Conservation (phyloP, 768 basidiomycete species). For the Dentipellis fragilis region DNA sequence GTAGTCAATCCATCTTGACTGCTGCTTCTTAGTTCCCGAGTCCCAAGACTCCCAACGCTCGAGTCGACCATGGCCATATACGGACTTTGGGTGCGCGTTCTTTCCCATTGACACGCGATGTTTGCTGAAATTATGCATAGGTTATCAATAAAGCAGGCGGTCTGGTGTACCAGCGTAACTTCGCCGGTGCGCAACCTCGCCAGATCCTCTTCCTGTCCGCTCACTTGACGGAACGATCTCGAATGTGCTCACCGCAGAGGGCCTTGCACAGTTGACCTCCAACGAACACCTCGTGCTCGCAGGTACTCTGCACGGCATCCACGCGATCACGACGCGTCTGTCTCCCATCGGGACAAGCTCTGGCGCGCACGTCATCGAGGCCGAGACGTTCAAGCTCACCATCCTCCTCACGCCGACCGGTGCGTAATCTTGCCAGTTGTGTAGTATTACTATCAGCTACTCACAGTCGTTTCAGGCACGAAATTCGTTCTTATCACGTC, state of each 20-base stretch:
- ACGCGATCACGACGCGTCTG: slow-evolving; percentile 92
- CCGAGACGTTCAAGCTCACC: slow-evolving; percentile 90
- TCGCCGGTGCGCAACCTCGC: slow-evolving; percentile 51
- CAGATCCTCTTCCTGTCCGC: neutral
- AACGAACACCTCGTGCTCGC: slow-evolving; percentile 95
- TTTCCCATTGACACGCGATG: neutral
- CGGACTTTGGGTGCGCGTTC: slow-evolving; percentile 64
- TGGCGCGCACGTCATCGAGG: slow-evolving; percentile 91
- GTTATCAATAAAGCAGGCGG: slow-evolving; percentile 99
- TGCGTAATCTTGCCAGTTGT: slow-evolving; percentile 21
- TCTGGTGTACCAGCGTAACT: slow-evolving; percentile 86
- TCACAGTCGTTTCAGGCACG: slow-evolving; percentile 47
- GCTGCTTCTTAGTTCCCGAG: too few relatives aligned
- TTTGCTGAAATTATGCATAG: slow-evolving; percentile 30
- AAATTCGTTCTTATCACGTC: slow-evolving; percentile 96
- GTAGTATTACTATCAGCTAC: neutral
- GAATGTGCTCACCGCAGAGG: slow-evolving; percentile 40
- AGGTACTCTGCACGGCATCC: slow-evolving; percentile 94
- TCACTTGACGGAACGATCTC: neutral
- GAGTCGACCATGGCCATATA: slow-evolving; percentile 54
- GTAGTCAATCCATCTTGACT: too few relatives aligned
- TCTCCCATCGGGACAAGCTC: slow-evolving; percentile 78
- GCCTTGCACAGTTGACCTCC: slow-evolving; percentile 81
- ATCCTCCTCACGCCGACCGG: slow-evolving; percentile 88
- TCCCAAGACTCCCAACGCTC: too few relatives aligned